Percentiles rank a stretch among this genome's conserved stretches.
Conservation (phyloP, 1,139 yeast species). For the Blastobotrys raffinosifermentans region DNA sequence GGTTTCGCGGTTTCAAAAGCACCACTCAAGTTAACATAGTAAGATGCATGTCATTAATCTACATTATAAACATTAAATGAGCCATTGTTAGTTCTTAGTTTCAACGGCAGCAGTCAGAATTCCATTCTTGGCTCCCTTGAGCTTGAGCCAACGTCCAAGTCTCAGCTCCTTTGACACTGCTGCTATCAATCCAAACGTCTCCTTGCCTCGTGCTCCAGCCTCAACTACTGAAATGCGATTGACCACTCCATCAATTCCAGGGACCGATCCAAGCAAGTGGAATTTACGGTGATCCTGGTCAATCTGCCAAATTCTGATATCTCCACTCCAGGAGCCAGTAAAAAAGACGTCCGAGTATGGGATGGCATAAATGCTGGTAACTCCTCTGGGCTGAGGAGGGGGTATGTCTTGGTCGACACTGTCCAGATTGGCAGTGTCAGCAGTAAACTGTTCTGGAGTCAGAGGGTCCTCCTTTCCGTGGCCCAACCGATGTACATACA, state of each 20-base stretch:
- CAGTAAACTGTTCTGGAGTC: slow-evolving; percentile 53
- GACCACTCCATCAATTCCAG: slow-evolving; percentile 65
- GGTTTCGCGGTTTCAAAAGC: not conserved
- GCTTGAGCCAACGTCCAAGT: slow-evolving; percentile 70
- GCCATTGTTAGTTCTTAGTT: slow-evolving; percentile 1
- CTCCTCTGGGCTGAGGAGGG: slow-evolving; percentile 71
- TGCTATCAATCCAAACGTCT: slow-evolving; percentile 53
- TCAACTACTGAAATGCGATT: slow-evolving; percentile 66
- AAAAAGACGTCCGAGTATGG: slow-evolving; percentile 85
- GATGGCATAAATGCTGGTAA: slow-evolving; percentile 75
- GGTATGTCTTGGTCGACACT: slow-evolving; percentile 44
- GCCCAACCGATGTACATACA: slow-evolving; percentile 58
- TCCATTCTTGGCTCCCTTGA: slow-evolving; percentile 26
- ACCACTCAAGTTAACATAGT: not conserved
- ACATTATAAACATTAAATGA: too few species aligned
- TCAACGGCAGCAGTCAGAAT: slow-evolving; percentile 17
- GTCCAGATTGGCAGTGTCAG: slow-evolving; percentile 41
- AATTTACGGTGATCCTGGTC: slow-evolving; percentile 60
- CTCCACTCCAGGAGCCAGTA: slow-evolving; percentile 85
- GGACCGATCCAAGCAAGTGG: slow-evolving; percentile 46
- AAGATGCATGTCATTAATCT: too few species aligned
- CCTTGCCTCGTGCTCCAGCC: slow-evolving; percentile 41
- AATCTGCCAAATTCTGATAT: slow-evolving; percentile 69
- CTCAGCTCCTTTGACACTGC: slow-evolving; percentile 79
- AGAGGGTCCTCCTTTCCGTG: slow-evolving; percentile 68